Base-by-base conservation (phyloP, 2,329 filamentous ascomycete species). In the Aspergillus sclerotialis region DNA sequence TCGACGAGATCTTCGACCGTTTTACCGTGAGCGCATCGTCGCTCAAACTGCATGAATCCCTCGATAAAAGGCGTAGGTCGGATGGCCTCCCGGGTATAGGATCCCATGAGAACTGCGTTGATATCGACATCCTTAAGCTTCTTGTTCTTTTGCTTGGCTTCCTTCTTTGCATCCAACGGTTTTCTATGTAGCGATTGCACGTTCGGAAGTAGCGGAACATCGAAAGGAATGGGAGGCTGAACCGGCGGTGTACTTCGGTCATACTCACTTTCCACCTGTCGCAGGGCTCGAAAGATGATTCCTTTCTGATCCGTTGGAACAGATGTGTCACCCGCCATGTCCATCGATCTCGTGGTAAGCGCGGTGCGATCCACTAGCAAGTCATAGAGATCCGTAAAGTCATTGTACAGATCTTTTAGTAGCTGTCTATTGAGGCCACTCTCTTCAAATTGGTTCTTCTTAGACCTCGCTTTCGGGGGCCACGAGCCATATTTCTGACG, bases 401-500 rank as follows among this genome's bases (percentile, higher is more conserved):
- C 90, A 16, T 78, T 74, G 62, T 95, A 96, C 7, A 96, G 65
- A 28, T 85, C 80, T 53, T 79, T 78, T 27, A 95, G 68, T 5
- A 94, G 85, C 28, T 87, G 64, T 15, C 92, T 76, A 59, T 95
- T 95, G 14, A 96, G 71, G 0, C 90, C 90, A 46, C 79, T 84
- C 48, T 89, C 87, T 17, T 84, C 81, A 44, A 94, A 86, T 1
- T 81, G 76, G 55, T 94, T 94, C 73, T 93, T 94, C 71, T 93
- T 94, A 49, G 80, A 90, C 50, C 76, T 83, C 2, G 88, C 87
- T 58, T 92, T 94, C 7, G 92, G 90, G 2, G 92, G 89, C 90
- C 90, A 85, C 18, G 78, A 72, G n/a, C 80, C 80, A 50, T 80
- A 82, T 30, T 74, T 71, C 32, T 71, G 60, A 43, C 80, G 78